Conservation (phyloP, 257 asterid species). For the Solanum lycopersicoides region DNA sequence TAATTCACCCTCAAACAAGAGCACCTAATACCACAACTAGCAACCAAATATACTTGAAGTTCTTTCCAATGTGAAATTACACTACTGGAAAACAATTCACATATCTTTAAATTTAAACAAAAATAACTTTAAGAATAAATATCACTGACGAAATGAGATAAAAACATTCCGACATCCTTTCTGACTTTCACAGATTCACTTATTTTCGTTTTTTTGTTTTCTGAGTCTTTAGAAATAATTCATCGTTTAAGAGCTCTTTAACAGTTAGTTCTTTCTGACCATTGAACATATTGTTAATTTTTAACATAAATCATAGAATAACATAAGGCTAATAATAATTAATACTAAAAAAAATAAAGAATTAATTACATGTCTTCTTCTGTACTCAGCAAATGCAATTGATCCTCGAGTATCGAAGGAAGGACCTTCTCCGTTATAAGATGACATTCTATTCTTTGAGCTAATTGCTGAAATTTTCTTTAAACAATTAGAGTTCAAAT, state of each 20-base stretch:
- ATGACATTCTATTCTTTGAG: background rate
- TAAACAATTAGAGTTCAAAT: no score
- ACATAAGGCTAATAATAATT: no score
- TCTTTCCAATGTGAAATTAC: background rate
- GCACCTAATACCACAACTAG: background rate
- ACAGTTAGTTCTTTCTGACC: background rate
- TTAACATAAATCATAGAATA: no score
- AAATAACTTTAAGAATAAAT: no score
- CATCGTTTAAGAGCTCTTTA: background rate
- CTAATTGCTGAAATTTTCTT: background rate
- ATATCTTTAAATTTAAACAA: no score
- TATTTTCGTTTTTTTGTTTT: background rate
- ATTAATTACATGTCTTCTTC: background rate
- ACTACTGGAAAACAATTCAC: background rate
- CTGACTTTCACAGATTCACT: background rate
- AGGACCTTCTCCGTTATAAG: background rate
- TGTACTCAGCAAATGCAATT: no score
- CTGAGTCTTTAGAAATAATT: background rate
- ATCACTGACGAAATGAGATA: background rate
- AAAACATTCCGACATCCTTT: background rate
- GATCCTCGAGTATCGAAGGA: background rate
- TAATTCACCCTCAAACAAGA: background rate
- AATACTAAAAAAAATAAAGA: no score
- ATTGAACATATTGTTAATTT: no score
- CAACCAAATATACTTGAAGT: background rate